phyloP scores from a whole-genome alignment of 108 stramenopile species.

The Pelagomonas calceolata region DNA sequence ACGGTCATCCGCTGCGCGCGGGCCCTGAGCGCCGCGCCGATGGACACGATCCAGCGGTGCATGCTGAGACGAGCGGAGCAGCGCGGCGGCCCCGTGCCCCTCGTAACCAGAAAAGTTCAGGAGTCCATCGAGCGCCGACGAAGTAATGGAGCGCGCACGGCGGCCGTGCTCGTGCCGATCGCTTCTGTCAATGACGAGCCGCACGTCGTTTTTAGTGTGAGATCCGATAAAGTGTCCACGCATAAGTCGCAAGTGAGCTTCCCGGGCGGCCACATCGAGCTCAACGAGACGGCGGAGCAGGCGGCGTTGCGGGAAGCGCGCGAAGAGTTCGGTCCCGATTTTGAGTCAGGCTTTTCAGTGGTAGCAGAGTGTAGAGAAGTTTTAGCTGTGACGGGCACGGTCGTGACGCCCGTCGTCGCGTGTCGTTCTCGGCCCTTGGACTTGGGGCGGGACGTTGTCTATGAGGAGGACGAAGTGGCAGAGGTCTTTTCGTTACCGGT shows the following conservation, averaged over 20 bases:
- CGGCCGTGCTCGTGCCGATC: neutral
- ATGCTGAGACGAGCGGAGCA: too few species aligned
- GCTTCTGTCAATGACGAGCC: neutral
- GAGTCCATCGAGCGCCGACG: too few species aligned
- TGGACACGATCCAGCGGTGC: too few species aligned
- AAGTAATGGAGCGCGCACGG: neutral
- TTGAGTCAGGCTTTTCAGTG: neutral
- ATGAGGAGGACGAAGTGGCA: neutral
- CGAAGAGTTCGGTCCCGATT: conserved; percentile 11
- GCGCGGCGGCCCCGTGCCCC: too few species aligned
- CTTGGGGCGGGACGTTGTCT: neutral
- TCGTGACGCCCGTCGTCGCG: neutral
- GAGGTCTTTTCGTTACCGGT: conserved; percentile 3
- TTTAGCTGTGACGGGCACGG: neutral
- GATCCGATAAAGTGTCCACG: conserved; percentile 5
- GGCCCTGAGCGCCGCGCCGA: too few species aligned
- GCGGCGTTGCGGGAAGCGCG: conserved; percentile 13
- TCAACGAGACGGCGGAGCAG: conserved; percentile 4
- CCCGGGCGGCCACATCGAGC: conserved; percentile 16
- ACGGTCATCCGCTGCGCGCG: too few species aligned
- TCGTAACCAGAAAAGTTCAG: too few species aligned
- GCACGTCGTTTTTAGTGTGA: conserved; percentile 10
- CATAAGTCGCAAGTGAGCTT: conserved; percentile 17
- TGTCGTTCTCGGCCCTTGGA: neutral
- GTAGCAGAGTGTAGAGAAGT: neutral